These are phyloP conservation scores for Colletotrichum musicola DNA, from an alignment of 2,329 filamentous ascomycete species.

Conservation along the genomic window DNA sequence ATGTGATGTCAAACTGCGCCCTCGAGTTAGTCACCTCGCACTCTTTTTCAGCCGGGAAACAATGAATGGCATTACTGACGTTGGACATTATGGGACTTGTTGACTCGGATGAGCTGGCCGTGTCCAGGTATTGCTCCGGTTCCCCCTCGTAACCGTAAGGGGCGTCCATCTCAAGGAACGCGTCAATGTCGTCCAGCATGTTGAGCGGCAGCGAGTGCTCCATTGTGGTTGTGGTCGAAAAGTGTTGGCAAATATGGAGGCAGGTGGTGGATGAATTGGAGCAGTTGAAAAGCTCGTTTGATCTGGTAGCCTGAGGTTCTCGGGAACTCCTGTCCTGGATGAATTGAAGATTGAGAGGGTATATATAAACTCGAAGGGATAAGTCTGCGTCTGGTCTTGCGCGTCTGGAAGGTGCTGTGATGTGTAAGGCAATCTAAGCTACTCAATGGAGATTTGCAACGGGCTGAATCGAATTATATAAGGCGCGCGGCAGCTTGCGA, in stretches of 20 bases:
- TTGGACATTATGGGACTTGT: conserved; percentile 40
- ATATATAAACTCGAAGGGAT: conserved; percentile 14
- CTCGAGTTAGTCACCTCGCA: conserved; percentile 11
- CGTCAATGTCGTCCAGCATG: conserved; percentile 40
- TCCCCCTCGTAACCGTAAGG: conserved; percentile 39
- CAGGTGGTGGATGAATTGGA: neutral
- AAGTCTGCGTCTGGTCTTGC: conserved; percentile 7
- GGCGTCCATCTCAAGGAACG: conserved; percentile 39
- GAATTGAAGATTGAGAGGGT: conserved; percentile 3
- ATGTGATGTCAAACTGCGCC: conserved; percentile 40
- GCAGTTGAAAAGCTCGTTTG: conserved; percentile 1
- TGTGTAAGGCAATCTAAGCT: conserved; percentile 36
- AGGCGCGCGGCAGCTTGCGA: conserved; percentile 29
- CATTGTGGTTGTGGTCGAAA: conserved; percentile 17
- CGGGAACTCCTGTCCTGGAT: neutral
- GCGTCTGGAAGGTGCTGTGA: conserved; percentile 31
- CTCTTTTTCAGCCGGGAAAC: neutral
- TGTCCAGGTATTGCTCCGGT: conserved; percentile 36
- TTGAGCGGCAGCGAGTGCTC: conserved; percentile 36
- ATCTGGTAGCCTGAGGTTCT: neutral
- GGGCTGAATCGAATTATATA: conserved; percentile 35
- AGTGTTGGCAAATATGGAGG: neutral
- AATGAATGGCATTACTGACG: conserved; percentile 19
- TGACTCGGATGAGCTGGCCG: conserved; percentile 39
- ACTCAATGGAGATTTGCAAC: conserved; percentile 32